Conservation (phyloP, 805 yeast genomes). For the Candida dendrica region DNA sequence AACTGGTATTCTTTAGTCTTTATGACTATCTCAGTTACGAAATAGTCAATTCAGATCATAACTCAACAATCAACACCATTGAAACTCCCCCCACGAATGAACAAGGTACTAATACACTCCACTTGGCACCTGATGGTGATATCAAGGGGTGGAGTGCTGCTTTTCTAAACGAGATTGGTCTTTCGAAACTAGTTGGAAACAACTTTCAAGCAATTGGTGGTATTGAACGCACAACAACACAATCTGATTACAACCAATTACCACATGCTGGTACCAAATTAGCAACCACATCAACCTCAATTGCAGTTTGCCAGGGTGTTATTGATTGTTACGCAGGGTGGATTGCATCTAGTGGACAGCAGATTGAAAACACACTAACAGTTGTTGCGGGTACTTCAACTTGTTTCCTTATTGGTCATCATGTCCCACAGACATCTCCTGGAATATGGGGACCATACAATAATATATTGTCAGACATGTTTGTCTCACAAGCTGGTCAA, state of each 20-base stretch:
- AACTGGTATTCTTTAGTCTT: constrained; percentile 40
- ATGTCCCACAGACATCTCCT: constrained; percentile 10
- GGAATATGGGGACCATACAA: constrained; percentile 62
- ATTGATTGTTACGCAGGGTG: constrained; percentile 57
- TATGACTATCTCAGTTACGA: constrained; percentile 35
- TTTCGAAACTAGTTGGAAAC: constrained; percentile 8
- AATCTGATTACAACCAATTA: constrained; percentile 8
- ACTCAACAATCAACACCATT: not conserved
- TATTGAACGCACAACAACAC: constrained; percentile 12
- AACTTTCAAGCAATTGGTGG: constrained; percentile 23
- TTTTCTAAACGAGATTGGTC: constrained; percentile 19
- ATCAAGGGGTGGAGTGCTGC: constrained; percentile 43
- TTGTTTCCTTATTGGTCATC: constrained; percentile 36
- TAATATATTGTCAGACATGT: constrained; percentile 23
- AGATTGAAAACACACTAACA: constrained; percentile 24
- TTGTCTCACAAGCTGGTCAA: constrained; percentile 48
- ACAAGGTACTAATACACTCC: not conserved
- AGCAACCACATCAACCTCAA: constrained; percentile 8
- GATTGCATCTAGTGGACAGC: constrained; percentile 29
- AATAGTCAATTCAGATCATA: constrained; percentile 16
- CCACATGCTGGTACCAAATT: constrained; percentile 27
- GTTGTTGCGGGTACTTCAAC: constrained; percentile 62
- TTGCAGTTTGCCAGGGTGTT: constrained; percentile 37
- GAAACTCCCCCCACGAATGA: too few species aligned
- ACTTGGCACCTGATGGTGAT: constrained; percentile 46